Conservation (phyloP, 768 basidiomycete genomes). For the Porpolomopsis calyptriformis region DNA sequence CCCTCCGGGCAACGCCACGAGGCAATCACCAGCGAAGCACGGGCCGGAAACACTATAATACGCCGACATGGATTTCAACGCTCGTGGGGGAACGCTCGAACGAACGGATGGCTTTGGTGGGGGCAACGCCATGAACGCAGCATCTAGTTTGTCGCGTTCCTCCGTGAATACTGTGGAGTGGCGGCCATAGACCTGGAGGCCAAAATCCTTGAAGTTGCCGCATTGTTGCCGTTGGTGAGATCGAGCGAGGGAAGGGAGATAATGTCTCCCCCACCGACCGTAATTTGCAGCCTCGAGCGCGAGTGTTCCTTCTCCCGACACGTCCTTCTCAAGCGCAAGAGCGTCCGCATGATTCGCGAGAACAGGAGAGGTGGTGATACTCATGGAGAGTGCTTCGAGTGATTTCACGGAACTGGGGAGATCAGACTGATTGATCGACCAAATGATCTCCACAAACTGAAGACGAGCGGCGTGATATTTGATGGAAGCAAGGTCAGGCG, state of each 20-base stretch:
- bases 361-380: constrained; percentile 3
- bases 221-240: constrained; percentile 10
- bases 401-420: neutral
- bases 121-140: constrained; percentile 6
- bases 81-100: neutral
- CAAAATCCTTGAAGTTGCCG: constrained; percentile 10
- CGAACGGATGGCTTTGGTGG: constrained; percentile 5
- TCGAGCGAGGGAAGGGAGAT: constrained; percentile 10
- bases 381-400: neutral
- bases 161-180: constrained; percentile 2
- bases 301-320: constrained; percentile 4
- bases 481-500: constrained; percentile 4
- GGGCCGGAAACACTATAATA: constrained; percentile 1
- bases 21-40: constrained; percentile 6
- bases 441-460: constrained; percentile 6
- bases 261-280: constrained; percentile 9
- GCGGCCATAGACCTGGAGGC: constrained; percentile 9
- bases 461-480: constrained; percentile 7
- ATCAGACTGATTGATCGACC: neutral
- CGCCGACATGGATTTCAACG: constrained; percentile 1
- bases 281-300: constrained; percentile 4
- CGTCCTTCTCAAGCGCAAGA: constrained; percentile 3
- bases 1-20: neutral
- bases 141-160: constrained; percentile 8
- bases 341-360: constrained; percentile 4